Base-by-base conservation (phyloP, 192 early-diverging fungal species). In the Allomyces javanicus region DNA sequence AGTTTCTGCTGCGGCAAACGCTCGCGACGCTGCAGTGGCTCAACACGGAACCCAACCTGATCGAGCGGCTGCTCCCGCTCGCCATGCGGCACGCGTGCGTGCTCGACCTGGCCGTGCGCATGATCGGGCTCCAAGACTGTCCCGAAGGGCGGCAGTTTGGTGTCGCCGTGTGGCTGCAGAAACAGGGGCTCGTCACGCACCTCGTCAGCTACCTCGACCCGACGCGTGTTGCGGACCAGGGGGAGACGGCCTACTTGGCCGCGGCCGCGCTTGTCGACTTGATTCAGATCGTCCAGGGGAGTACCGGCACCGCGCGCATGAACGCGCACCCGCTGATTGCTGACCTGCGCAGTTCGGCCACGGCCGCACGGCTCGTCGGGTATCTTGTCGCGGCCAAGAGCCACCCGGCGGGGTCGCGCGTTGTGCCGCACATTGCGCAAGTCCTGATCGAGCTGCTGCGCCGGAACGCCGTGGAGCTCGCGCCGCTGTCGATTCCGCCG, bases 361-460 rank as follows among this genome's bases (percentile, higher is more conserved):
- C 74, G 21, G 88, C 85, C 12, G 85, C 94, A 63, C 68, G 76
- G 25, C 79, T 86, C 50, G 80, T 99, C 25, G 85, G 89, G 10
- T 76, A 78, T 61, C 95, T 85, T 67, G 97, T 99, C 94, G 82
- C 97, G 11, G 81, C 88, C 62, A 62, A 71, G 26, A 68, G 72
- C 3, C 89, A 87, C 10, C 86, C 90, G 17, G 79, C 87, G 70
- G 83, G 88, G 25, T 87, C 89, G 1, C 93, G 88, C 22, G 87
- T 89, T 17, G 79, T 99, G 40, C 90, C 86, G 64, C 95, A 94
- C 73, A 92, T 92, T 68, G 90, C 94, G 44, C 89, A 87, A 63
- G 93, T 99, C 68, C 87, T 99, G 69, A 95, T 99, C 67, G 94
- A 99, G 78, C 78, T 99, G 21, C 93, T 99, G 74, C 85, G 95